Conservation (phyloP, 2,329 filamentous ascomycete species). For the Verticillium dahliae region DNA sequence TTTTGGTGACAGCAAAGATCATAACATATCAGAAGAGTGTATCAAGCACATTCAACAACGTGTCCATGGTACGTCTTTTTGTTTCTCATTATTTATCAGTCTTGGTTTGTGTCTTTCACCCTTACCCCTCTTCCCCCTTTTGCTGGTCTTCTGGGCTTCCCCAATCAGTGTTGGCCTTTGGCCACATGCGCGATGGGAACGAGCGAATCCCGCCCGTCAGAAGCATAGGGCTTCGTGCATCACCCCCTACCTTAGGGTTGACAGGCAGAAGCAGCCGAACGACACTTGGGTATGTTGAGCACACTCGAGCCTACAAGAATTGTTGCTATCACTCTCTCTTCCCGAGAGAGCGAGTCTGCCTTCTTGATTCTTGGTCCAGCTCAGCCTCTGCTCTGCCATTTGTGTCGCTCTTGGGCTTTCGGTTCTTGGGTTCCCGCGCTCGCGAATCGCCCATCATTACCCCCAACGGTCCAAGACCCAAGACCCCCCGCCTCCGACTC, state of each 20-base stretch:
- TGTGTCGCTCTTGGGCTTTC: neutral
- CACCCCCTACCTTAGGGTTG: conserved; percentile 1
- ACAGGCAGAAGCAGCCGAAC: neutral
- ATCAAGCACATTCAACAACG: neutral
- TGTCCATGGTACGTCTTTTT: neutral
- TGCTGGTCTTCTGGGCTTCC: neutral
- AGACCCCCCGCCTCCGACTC: neutral
- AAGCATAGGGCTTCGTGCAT: conserved; percentile 1
- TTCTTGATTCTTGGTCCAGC: neutral
- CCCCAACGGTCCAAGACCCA: neutral
- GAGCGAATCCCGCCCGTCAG: neutral
- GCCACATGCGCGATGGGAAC: neutral
- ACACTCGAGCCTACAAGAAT: neutral
- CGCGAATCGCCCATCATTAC: neutral
- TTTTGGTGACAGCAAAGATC: neutral
- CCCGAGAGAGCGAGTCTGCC: neutral
- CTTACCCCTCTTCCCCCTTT: neutral
- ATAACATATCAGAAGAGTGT: too few species aligned
- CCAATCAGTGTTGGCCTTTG: neutral
- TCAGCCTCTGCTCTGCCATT: neutral
- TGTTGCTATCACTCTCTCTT: neutral
- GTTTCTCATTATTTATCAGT: conserved; percentile 1
- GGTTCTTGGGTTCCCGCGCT: neutral
- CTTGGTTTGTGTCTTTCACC: neutral
- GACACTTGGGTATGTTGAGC: neutral